Base-by-base conservation (phyloP, 257 asterid species). In the Rehmannia glutinosa region DNA sequence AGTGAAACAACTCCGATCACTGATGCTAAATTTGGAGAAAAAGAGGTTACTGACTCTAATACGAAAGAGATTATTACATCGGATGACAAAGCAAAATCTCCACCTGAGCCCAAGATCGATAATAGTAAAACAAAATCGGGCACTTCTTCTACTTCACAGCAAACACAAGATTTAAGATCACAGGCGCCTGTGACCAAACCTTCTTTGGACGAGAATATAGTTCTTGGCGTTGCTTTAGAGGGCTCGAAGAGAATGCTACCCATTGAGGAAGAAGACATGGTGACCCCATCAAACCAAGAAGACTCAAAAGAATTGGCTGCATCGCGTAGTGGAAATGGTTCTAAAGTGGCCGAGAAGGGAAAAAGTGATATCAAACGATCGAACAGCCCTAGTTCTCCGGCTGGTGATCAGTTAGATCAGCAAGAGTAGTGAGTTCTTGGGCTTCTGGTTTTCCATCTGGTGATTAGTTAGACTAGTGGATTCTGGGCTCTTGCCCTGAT, bases 181-280 rank as follows among this genome's bases (percentile, higher is more conserved):
- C 86, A 78, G 57, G 68, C 83, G 56, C 52, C 87, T 36, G 41
- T 79, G n/a, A 33, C 71, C 10, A 87, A 82, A 49, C 80, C 89
- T 50, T 78, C 83, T 64, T 49, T 88, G 64, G 98, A 93, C 79
- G 98, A 92, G 70, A 92, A 92, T 42, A 84, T 92, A 23, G 95
- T 92, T 39, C 95, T 92, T 32, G 98, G 98, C 10, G 97, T 90
- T 76, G 98, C 96, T 42, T 70, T 92, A 65, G 97, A 87, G 8
- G 98, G 97, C 32, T 87, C 97, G n/a, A 8, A 87, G 77, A 86
- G 98, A 74, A 87, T 95, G 46, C 85, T 92, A 28, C 96, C 98
- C 24, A 90, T 92, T 27, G 98, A 87, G 47, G 98, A 90, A 24
- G 97, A 90, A 16, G 84, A 69, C 12, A 74, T 58, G 49, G 57